Percentiles rank a stretch among this genome's conserved stretches.
phyloP scores from a whole-genome alignment of 345 rosid genomes.

The Lenwebbia sp. region DNA sequence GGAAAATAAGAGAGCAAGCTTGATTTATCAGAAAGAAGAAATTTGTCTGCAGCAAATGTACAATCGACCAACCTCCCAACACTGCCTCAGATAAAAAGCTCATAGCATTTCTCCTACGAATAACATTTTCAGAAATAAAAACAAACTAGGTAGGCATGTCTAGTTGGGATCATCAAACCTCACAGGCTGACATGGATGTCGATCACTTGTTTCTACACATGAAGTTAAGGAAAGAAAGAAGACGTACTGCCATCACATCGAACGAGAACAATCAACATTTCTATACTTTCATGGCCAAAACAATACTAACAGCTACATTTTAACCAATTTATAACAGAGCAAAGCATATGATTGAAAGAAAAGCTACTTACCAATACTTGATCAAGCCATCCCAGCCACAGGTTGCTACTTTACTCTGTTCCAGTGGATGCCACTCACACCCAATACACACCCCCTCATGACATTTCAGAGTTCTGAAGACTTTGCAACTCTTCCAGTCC shows the following conservation, averaged over 20 bases:
- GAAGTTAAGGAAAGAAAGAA: neutral
- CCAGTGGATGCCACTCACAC: constrained; percentile 91
- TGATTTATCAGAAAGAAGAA: neutral
- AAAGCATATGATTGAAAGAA: neutral
- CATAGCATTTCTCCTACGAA: neutral
- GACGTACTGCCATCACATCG: neutral
- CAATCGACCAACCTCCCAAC: neutral
- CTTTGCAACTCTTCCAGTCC: constrained; percentile 99
- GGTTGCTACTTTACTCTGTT: constrained; percentile 96
- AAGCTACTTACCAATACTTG: constrained; percentile 75
- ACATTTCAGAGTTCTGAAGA: constrained; percentile 82
- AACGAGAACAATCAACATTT: neutral
- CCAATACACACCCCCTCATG: constrained; percentile 94
- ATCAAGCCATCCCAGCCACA: constrained; percentile 99
- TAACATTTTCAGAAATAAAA: neutral
- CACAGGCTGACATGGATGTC: neutral
- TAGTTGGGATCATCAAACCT: neutral
- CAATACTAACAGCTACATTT: neutral
- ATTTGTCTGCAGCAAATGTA: neutral
- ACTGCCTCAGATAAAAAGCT: neutral
- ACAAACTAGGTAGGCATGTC: neutral
- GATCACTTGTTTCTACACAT: neutral
- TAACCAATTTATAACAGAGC: neutral
- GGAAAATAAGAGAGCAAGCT: neutral
- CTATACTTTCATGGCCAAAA: neutral